Evolutionary conservation across 208 protist species (phyloP).

Genomic region (Vickermania spadyakhi): DNA sequence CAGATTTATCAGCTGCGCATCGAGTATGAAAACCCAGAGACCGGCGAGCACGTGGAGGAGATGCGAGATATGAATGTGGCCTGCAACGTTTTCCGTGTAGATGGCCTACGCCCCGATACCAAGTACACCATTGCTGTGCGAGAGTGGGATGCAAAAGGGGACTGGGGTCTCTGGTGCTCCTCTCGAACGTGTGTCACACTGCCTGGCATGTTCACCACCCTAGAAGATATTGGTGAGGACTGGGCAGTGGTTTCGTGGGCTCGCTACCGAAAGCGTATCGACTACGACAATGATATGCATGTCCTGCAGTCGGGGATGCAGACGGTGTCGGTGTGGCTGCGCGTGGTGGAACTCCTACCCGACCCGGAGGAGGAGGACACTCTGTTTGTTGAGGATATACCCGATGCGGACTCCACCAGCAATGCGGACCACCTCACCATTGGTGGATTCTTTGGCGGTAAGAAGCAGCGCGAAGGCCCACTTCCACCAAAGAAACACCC

Average conservation of each 20-base stretch:
- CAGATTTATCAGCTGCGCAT: slow-evolving; percentile 76
- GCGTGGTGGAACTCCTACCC: slow-evolving; percentile 49
- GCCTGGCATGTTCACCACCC: slow-evolving; percentile 44
- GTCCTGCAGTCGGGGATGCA: slow-evolving; percentile 69
- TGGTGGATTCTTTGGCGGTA: slow-evolving; percentile 1
- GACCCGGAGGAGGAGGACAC: slow-evolving; percentile 10
- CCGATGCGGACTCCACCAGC: background rate
- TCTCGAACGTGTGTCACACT: slow-evolving; percentile 76
- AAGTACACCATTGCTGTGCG: slow-evolving; percentile 86
- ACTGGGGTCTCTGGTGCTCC: slow-evolving; percentile 86
- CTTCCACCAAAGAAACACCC: slow-evolving; percentile 9
- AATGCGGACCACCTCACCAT: background rate
- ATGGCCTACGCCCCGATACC: slow-evolving; percentile 65
- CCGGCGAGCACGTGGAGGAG: slow-evolving; percentile 43
- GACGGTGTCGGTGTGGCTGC: slow-evolving; percentile 61
- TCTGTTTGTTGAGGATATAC: background rate
- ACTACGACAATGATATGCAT: slow-evolving; percentile 84
- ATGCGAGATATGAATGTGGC: slow-evolving; percentile 65
- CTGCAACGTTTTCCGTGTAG: slow-evolving; percentile 69
- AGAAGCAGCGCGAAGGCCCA: slow-evolving; percentile 1
- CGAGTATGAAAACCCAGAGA: slow-evolving; percentile 39
- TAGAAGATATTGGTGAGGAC: slow-evolving; percentile 73
- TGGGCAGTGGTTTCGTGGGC: slow-evolving; percentile 62
- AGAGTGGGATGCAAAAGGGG: slow-evolving; percentile 84
- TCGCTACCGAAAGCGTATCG: slow-evolving; percentile 40